Evolutionary conservation across 257 asterid species (phyloP).

Genomic region (Salvia miltiorrhiza): DNA sequence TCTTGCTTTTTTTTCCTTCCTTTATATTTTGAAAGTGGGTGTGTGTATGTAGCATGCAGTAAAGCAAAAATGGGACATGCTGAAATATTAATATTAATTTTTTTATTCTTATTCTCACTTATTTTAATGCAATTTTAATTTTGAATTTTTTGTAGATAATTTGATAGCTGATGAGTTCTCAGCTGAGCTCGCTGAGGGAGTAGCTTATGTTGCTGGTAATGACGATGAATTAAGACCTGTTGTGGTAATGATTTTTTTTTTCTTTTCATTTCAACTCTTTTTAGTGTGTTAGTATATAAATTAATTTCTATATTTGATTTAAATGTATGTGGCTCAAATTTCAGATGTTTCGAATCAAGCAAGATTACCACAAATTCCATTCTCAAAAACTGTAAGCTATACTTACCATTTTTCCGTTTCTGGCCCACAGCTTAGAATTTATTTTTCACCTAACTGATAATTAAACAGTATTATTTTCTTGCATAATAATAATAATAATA

Average conservation of each 20-base stretch:
- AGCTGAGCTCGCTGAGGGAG: constrained; percentile 88
- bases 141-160: constrained; percentile 46
- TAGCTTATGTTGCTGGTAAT: constrained; percentile 92
- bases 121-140: constrained; percentile 15
- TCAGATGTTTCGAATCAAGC: constrained; percentile 88
- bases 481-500: too few species aligned
- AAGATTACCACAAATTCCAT: constrained; percentile 84
- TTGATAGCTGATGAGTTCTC: constrained; percentile 96
- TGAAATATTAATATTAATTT: not conserved
- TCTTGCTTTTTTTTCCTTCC: constrained; percentile 26
- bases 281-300: not conserved
- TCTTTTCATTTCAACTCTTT: not conserved
- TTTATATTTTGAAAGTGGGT: constrained; percentile 21
- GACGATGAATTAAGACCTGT: constrained; percentile 91
- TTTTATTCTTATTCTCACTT: constrained; percentile 3
- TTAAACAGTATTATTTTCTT: too few species aligned
- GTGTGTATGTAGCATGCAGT: constrained; percentile 14
- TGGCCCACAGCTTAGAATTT: not conserved
- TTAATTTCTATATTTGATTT: too few species aligned
- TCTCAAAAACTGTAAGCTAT: constrained; percentile 83
- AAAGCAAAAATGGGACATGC: not conserved
- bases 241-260: constrained; percentile 45
- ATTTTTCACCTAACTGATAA: not conserved
- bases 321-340: not conserved
- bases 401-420: too few species aligned